Evolutionary conservation across 179 eudicot species (phyloP), one percentile per base, ranked within the genome.

Genomic region (Vitellaria paradoxa): DNA sequence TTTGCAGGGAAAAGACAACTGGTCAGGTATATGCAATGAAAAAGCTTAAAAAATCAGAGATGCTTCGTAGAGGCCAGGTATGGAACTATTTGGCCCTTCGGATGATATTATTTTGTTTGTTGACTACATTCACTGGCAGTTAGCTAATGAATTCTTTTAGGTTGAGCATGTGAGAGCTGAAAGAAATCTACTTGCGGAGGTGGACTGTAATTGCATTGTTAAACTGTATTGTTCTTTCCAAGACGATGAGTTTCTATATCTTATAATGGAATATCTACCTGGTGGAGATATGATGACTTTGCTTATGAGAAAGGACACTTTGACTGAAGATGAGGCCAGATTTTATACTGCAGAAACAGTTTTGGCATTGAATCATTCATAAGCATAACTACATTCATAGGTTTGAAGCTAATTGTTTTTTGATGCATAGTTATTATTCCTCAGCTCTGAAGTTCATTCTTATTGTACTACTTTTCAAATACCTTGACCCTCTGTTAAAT

Each of bases 201-300:
- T 94, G 86, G 98, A 94, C 85, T 92, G 97, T 83, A 92, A 88
- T 80, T 94, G 97, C 85, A 94, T 94, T 68, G 98, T 94, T 53
- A 94, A 92, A 85, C 90, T 94, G 46, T 94, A 91, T 86, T 94
- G 89, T 79, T 94, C 98, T 74, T 94, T 94, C 81, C 98, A 94
- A 87, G 98, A 94, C 87, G 96, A 90, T 3, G 98, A 94, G 73
- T 92, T 76, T 84, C 77, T 94, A 67, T 94, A 94, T 83, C 96
- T 94, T 72, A 90, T 92, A 68, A 94, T 94, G 98, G 98, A 94
- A 82, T 94, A 94, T 88, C 89, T 94, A 69, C 97, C 98, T 75
- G 98, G 98, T 76, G 98, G 98, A 79, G 98, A 94, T 85, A 89
- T 94, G 94, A 94, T 94, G 98, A 94, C 98, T 15, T 82, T 94